phyloP scores from a whole-genome alignment of 768 basidiomycete species.

The Pulveroboletus sp. region DNA sequence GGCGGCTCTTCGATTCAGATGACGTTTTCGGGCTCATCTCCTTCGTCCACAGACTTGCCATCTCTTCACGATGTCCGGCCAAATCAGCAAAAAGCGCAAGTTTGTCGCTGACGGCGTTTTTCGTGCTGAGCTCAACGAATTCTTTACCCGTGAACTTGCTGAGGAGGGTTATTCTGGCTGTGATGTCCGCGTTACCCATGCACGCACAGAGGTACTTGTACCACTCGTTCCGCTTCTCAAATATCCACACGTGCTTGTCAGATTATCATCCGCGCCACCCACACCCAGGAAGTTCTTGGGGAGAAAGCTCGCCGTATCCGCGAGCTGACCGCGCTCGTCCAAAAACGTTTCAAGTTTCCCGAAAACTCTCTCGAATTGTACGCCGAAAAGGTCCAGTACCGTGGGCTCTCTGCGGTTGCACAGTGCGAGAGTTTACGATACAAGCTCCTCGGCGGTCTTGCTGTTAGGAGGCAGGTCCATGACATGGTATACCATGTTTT shows the following conservation, averaged over 20 bases:
- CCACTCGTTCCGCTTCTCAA: background rate
- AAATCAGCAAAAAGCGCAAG: slow-evolving; percentile 98
- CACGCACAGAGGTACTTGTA: slow-evolving; percentile 81
- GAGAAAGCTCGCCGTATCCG: slow-evolving; percentile 99
- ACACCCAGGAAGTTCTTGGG: slow-evolving; percentile 97
- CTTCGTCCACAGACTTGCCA: slow-evolving; percentile 9
- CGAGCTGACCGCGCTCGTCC: slow-evolving; percentile 95
- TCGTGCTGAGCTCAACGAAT: slow-evolving; percentile 98
- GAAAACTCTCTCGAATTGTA: slow-evolving; percentile 98
- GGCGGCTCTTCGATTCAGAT: slow-evolving; percentile 12
- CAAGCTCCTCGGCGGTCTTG: slow-evolving; percentile 99
- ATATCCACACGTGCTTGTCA: slow-evolving; percentile 24
- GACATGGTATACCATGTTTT: background rate
- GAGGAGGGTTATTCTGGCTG: slow-evolving; percentile 99
- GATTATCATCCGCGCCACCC: slow-evolving; percentile 99
- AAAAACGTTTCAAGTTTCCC: slow-evolving; percentile 99
- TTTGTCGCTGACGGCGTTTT: slow-evolving; percentile 98
- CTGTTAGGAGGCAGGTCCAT: slow-evolving; percentile 81
- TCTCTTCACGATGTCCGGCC: slow-evolving; percentile 61
- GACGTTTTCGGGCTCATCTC: slow-evolving; percentile 20
- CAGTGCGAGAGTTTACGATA: slow-evolving; percentile 98
- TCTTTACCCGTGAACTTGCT: slow-evolving; percentile 96
- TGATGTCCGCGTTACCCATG: slow-evolving; percentile 99
- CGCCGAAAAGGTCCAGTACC: slow-evolving; percentile 98
- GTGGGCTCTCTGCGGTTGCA: slow-evolving; percentile 96